Percentiles rank a stretch among this genome's conserved stretches.
These are phyloP conservation scores for Aspergillus caelatus DNA, from an alignment of 2,329 filamentous ascomycete species.

Conservation along the genomic window DNA sequence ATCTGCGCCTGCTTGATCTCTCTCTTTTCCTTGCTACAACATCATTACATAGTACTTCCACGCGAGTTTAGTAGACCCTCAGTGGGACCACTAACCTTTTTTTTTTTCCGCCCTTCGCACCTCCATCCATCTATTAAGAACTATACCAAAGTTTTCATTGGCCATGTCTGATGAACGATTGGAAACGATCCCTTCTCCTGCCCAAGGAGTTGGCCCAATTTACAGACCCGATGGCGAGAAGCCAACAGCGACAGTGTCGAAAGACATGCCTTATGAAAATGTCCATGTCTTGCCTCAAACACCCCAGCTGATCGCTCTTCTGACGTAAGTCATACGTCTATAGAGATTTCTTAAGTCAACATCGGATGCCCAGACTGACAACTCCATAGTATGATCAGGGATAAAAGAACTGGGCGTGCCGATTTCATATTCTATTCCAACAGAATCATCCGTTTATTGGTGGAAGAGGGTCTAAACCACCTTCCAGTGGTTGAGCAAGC, in stretches of 20 bases:
- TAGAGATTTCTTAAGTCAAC: not conserved
- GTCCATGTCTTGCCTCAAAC: slow-evolving; percentile 90
- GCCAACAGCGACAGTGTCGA: slow-evolving; percentile 86
- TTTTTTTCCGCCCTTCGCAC: not conserved
- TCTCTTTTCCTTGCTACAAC: not conserved
- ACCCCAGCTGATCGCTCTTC: slow-evolving; percentile 91
- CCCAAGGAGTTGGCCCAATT: slow-evolving; percentile 74
- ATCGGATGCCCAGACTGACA: slow-evolving; percentile 12
- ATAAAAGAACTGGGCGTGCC: slow-evolving; percentile 83
- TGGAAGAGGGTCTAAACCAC: slow-evolving; percentile 97
- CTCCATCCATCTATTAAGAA: not conserved
- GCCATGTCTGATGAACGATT: slow-evolving; percentile 28
- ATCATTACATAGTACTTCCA: not conserved
- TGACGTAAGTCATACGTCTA: slow-evolving; percentile 72
- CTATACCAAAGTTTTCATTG: not conserved
- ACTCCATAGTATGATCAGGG: slow-evolving; percentile 80
- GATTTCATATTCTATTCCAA: slow-evolving; percentile 99
- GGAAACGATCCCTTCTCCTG: slow-evolving; percentile 48
- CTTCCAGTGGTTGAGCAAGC: slow-evolving; percentile 86
- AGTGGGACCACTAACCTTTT: not conserved
- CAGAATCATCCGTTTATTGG: slow-evolving; percentile 91
- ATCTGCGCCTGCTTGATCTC: not conserved
- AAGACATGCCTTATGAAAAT: slow-evolving; percentile 77
- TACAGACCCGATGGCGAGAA: slow-evolving; percentile 78
- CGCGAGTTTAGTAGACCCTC: not conserved